Base-by-base conservation (phyloP, 2,329 filamentous ascomycete species). In the Neospermospora avenae region DNA sequence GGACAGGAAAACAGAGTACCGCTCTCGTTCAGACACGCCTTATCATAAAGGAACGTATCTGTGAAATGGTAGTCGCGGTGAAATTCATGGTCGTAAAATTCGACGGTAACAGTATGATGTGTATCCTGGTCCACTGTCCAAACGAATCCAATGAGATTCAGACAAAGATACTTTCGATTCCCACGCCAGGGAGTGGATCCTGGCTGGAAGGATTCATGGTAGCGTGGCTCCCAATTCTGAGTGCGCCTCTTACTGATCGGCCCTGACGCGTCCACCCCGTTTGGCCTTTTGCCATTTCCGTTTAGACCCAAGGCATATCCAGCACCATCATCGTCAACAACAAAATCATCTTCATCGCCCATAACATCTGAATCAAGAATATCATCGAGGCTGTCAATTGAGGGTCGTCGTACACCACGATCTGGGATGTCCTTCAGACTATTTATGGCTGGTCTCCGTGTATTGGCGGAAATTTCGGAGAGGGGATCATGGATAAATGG, bases 51-150 rank as follows among this genome's bases (percentile, higher is more conserved):
- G 72, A 92, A 97, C 0, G 92, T 93, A 72, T 99, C 95, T 13
- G 93, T 98, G 73, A 99, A 98, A 77, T 98, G 95, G 70, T 97
- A 97, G 73, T 98, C 92, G 51, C 93, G 84, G 73, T 96, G 89
- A 61, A 89, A 87, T 67, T 96, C 92, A 60, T 92, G 89, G 74
- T 99, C 96, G 73, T 98, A 97, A 73, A 99, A 99, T 70, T 98
- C 95, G 1, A 98, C 93, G 0, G 93, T 97, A 11, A 99, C 88
- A 1, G 95, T 99, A 72, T 98, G 86, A 68, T 93, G 89, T 0
- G 89, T 90, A 70, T 97, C 93, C 74, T 99, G 95, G 68, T 96
- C 90, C 18, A 99, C 91, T 0, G 93, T 98, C 91, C 95, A 99
- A 8, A 97, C 90, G 70, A 96, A 95, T 0, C 96, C 95, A 56